Base-by-base conservation (phyloP, 2,329 filamentous ascomycete species). In the Penicillium sp. region DNA sequence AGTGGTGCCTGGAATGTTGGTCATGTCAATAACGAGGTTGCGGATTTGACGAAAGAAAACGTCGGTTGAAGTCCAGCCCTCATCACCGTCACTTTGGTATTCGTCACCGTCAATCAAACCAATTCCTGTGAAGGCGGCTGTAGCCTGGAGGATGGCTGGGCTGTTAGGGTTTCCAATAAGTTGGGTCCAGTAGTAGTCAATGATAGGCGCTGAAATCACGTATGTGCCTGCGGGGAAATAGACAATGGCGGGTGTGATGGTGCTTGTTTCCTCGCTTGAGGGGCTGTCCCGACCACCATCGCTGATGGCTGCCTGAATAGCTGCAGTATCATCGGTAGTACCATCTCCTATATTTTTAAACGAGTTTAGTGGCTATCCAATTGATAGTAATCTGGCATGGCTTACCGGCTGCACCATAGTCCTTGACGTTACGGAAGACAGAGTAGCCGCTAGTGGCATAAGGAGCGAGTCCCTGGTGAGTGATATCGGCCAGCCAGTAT, bases 31-130 rank as follows among this genome's bases (percentile, higher is more conserved):
- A 54, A 85, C 74, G 49, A 90, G 77, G 65, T 90, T 89, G 6
- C 84, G 77, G 57, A 89, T 79, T 62, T 85, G 82, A 47, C 85
- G 77, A 65, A 79, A 85, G 70, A 89, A 89, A 11, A 86, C 81
- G 62, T 83, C 85, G 28, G 80, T 83, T 2, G 80, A 71, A 30
- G 71, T 60, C 66, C 65, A 71, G 38, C 67, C 71, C 61, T 77
- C 66, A 8, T 69, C 69, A 35, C 67, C 70, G 55, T 70, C 66
- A 8, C 62, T 66, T 65, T 79, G 67, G 63, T 84, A 80, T 20
- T 76, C 78, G 63, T 83, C 79, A 43, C 77, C 81, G 65, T 85
- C 81, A 52, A 87, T 81, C 55, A 87, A 64, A 21, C 81, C 83
- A 24, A 85, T 54, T 12, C 71, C 82, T 1, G 69, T 66, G 64